A percentile compares a stretch with the other conserved stretches of the same genome.
Conservation (phyloP, 116 monocot genomes). For the Iris pallida region DNA sequence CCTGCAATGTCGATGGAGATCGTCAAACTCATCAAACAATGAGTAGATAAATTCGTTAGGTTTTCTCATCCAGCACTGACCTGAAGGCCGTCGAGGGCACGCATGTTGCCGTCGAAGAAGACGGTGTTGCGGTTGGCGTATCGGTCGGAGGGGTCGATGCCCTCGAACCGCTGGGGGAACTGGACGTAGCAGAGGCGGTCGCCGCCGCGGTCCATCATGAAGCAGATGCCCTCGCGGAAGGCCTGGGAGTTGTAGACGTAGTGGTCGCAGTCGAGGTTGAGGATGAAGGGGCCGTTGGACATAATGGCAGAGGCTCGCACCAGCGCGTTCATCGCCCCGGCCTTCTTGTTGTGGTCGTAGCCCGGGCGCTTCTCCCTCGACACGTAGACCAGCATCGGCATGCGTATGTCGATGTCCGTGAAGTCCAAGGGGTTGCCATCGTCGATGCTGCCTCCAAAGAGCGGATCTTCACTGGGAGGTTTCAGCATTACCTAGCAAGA, state of each 20-base stretch:
- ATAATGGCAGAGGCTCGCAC: constrained; percentile 17
- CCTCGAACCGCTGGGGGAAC: constrained; percentile 46
- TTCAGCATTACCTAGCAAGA: constrained; percentile 11
- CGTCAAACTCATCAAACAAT: not conserved
- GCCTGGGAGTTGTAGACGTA: constrained; percentile 17
- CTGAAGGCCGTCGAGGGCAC: constrained; percentile 10
- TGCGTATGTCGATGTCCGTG: constrained; percentile 8
- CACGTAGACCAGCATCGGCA: constrained; percentile 18
- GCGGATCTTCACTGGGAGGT: constrained; percentile 3
- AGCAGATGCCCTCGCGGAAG: constrained; percentile 14
- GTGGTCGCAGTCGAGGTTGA: constrained; percentile 20
- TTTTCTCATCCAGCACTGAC: not conserved
- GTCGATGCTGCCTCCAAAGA: not conserved
- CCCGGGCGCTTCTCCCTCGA: constrained; percentile 17
- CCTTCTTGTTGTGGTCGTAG: constrained; percentile 18
- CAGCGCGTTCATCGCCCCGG: constrained; percentile 18
- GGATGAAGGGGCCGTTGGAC: constrained; percentile 20
- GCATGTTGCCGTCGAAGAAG: constrained; percentile 21
- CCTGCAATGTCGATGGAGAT: not conserved
- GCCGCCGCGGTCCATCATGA: constrained; percentile 21
- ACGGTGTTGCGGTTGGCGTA: constrained; percentile 38
- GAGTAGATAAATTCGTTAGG: too few relatives aligned
- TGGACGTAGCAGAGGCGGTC: constrained; percentile 40
- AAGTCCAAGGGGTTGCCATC: not conserved
- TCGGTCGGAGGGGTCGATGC: constrained; percentile 38